These are phyloP conservation scores for Pichia sp. DNA, from an alignment of 1,139 yeast genomes.

Conservation along the genomic window DNA sequence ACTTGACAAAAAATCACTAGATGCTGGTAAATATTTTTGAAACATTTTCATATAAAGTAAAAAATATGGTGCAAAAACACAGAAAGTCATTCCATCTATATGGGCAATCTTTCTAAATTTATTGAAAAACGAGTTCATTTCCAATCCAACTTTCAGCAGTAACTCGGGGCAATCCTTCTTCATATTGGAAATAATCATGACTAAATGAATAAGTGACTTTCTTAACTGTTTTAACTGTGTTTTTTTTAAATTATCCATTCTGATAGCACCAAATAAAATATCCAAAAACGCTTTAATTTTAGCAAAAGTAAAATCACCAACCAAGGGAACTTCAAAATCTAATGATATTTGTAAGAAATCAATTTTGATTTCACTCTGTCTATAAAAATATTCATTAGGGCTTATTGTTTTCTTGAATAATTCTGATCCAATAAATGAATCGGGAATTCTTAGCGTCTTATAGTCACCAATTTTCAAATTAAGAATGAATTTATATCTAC, in stretches of 20 bases:
- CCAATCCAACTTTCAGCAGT: conserved; percentile 11
- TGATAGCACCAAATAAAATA: conserved; percentile 5
- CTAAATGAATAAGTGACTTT: conserved; percentile 20
- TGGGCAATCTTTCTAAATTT: conserved; percentile 1
- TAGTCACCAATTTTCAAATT: conserved; percentile 9
- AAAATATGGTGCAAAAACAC: conserved; percentile 22
- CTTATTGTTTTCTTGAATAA: background rate
- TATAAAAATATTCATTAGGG: background rate
- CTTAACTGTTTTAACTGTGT: conserved; percentile 15
- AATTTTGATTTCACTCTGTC: conserved; percentile 2
- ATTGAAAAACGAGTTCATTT: conserved; percentile 13
- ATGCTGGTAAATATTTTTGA: conserved; percentile 15
- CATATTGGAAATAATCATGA: conserved; percentile 23
- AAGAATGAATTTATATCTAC: conserved; percentile 4
- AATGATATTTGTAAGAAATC: conserved; percentile 1
- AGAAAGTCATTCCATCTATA: conserved; percentile 2
- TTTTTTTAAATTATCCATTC: background rate
- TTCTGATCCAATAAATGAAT: conserved; percentile 3
- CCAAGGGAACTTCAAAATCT: conserved; percentile 5
- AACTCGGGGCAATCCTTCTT: conserved; percentile 6
- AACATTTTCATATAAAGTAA: conserved; percentile 17
- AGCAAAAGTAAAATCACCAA: background rate
- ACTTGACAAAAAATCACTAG: conserved; percentile 8
- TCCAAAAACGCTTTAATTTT: conserved; percentile 14
- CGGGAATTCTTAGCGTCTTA: background rate